These are phyloP conservation scores for Chlorella sp. DNA, from an alignment of 139 green algal species.

Conservation along the genomic window DNA sequence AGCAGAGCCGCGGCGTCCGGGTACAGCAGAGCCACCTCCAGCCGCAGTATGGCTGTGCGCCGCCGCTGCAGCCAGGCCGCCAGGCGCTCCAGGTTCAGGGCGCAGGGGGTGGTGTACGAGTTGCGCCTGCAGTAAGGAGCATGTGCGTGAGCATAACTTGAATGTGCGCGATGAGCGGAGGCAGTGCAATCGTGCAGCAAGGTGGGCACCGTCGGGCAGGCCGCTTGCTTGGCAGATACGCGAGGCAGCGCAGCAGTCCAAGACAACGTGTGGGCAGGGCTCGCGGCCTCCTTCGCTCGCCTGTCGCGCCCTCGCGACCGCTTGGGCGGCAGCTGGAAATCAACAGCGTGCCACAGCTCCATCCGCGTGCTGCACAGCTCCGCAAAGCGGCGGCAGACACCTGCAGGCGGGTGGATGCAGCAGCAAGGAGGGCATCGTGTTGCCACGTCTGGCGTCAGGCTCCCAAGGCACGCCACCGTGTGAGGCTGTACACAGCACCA, in stretches of 20 bases:
- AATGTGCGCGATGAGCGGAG: neutral
- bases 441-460: no score
- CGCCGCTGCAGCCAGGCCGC: slow-evolving; percentile 8
- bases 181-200: no score
- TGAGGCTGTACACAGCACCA: no score
- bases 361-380: neutral
- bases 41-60: neutral
- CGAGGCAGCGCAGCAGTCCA: neutral
- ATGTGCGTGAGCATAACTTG: neutral
- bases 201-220: no score
- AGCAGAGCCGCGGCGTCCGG: slow-evolving; percentile 6
- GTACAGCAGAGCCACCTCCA: slow-evolving; percentile 6
- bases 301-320: slow-evolving; percentile 10
- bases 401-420: neutral
- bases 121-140: slow-evolving; percentile 13
- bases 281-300: neutral
- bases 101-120: slow-evolving; percentile 25
- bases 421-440: no score
- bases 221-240: neutral
- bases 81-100: neutral
- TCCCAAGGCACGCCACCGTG: no score
- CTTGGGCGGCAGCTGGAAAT: slow-evolving; percentile 21
- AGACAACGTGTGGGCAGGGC: neutral
- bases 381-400: neutral
- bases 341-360: slow-evolving; percentile 1